phyloP scores from a whole-genome alignment of 164 flowering plant genomes.

The Paratinospora sagittata region DNA sequence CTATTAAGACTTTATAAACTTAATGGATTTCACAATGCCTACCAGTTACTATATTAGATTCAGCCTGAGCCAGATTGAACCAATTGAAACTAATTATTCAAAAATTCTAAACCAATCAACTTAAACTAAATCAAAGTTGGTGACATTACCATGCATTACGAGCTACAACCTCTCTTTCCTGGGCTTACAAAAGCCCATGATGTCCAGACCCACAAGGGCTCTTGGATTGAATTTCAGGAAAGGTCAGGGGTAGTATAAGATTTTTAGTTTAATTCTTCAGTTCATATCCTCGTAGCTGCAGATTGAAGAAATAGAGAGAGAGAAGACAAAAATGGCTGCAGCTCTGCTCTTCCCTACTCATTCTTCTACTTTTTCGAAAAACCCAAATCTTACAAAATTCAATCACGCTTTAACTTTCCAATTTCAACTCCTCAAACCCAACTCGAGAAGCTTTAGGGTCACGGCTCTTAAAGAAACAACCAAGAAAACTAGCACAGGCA shows the following conservation, averaged over 20 bases:
- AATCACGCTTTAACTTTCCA: constrained; percentile 4
- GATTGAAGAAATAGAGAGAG: not conserved
- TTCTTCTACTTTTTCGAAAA: constrained; percentile 7
- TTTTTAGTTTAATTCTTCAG: not conserved
- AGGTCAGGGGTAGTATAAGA: not conserved
- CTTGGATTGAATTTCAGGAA: not conserved
- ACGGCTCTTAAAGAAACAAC: constrained; percentile 61
- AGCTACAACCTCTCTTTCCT: not conserved
- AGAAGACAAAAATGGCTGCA: constrained; percentile 17
- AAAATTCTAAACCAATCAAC: too few species aligned
- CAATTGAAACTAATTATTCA: too few species aligned
- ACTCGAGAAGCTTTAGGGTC: constrained; percentile 23
- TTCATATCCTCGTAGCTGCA: not conserved
- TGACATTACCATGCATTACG: too few species aligned
- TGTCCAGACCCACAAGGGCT: not conserved
- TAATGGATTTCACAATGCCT: too few species aligned
- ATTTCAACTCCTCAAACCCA: constrained; percentile 10
- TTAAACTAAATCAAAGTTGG: too few species aligned
- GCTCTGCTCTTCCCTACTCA: constrained; percentile 11
- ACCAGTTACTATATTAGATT: too few species aligned
- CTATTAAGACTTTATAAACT: too few species aligned
- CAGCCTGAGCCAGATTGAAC: too few species aligned
- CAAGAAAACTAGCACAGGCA: constrained; percentile 34
- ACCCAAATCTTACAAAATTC: not conserved
- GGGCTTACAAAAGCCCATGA: not conserved